Evolutionary conservation across 495 filamentous ascomycete species (phyloP), one percentile per base, ranked within the genome.

Genomic region (Aspergillus carlsbadensis): DNA sequence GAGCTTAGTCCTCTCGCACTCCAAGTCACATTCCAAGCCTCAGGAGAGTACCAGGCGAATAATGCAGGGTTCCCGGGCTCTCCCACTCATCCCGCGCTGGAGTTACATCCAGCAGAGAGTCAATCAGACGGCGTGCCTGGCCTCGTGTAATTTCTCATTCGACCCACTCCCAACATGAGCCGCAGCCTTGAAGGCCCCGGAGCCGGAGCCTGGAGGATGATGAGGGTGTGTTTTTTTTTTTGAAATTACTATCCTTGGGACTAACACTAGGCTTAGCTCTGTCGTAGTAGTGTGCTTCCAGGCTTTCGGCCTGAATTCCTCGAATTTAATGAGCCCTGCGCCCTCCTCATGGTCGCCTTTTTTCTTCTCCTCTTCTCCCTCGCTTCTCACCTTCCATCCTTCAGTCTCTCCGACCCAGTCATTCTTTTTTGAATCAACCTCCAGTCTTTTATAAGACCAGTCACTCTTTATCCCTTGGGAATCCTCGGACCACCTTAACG

Each of bases 381-480:
- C 31, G 52, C 57, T 40, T 57, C 53, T 51, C 56, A 60, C 35
- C n/a, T 57, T 34, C 51, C 51, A 31, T 58, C 57, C 18, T 26
- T 24, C 20, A 52, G 46, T 42, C 61, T 41, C 52, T 52, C 45
- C 42, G 35, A 54, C 60, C 48, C 52, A 36, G 41, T 46, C 33
- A 22, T 61, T 56, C 61, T 56, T 58, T n/a, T 63, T 57, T 22
- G 18, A 43, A 22, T 18, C 26, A 29, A 29, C 26, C 26, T 29
- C 26, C 26, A 29, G 26, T 29, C 26, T 29, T 29, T 29, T 29
- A 29, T 29, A 22, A 37, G 34, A 50, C 34, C 53, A 62, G 66
- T 66, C 65, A 54, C 47, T 72, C 61, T 56, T 62, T 67, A 65
- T 53, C 54, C 66, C 65, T 54, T 68, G 69, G 41, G 26, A 53